Base-by-base conservation (phyloP, 495 filamentous ascomycete species). In the Oidiodendron maius region DNA sequence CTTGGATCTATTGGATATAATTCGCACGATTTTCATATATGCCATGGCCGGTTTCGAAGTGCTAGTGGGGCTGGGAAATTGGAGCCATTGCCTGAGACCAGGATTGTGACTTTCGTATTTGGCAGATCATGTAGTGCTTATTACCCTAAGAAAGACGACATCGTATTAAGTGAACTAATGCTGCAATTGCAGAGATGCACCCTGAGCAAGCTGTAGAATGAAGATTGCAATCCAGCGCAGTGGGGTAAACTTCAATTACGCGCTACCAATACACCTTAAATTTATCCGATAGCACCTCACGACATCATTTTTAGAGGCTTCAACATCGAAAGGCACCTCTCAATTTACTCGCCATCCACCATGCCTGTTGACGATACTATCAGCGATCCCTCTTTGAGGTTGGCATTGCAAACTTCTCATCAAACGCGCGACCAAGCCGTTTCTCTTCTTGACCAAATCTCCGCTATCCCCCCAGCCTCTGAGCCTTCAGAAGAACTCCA, bases 11-110 rank as follows among this genome's bases (percentile, higher is more conserved):
- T 96, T 96, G 38, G 84, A 89, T 23, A 94, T 77, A 6, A 96
- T 86, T 35, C 84, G 82, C 24, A 84, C 64, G 54, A 96, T 87
- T 24, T 67, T 71, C 32, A 80, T 67, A 51, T 75, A 62, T 48
- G 84, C 77, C 46, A 87, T 75, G 6, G 64, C 57, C 15, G 71
- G 64, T 25, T 67, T 64, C 39, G 77, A 69, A 40, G 84, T 83
- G 65, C 95, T 84, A 58, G 96, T 93, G 32, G 75, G 25, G 89
- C 89, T 71, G 95, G 89, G 20, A 97, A 80, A 61, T 96, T 96
- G 40, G 86, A 79, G 52, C 91, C 91, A 54, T 75, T 81, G 61
- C 87, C 91, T 48, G 83, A 91, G 44, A 89, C 86, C 38, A 61
- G 45, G 37, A 61, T 39, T n/a, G 51, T 55, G 21, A 30, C 49